Percentiles rank a stretch among this genome's conserved stretches.
phyloP scores from a whole-genome alignment of 371 early-diverging fungal genomes.

The Haplosporangium sp. region DNA sequence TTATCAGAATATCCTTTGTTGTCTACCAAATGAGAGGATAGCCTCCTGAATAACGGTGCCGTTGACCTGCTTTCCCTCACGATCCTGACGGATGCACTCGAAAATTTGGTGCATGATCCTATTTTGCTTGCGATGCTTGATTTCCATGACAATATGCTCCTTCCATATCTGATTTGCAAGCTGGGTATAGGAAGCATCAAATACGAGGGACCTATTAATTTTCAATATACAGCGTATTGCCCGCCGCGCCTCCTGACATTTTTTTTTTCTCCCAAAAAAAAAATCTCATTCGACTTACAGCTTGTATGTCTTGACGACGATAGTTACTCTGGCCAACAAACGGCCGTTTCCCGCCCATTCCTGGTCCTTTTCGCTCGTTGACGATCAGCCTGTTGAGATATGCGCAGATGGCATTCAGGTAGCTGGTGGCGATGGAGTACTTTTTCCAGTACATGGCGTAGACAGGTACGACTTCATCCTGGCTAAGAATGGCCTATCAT shows the following conservation, averaged over 20 bases:
- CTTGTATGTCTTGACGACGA: constrained; percentile 74
- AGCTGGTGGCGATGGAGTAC: constrained; percentile 73
- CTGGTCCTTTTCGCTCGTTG: constrained; percentile 40
- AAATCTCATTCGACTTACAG: constrained; percentile 57
- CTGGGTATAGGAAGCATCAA: constrained; percentile 36
- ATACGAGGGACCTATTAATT: no score
- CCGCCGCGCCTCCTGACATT: background rate
- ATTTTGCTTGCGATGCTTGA: constrained; percentile 73
- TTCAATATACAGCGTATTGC: background rate
- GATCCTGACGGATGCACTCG: constrained; percentile 74
- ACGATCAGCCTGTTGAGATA: constrained; percentile 77
- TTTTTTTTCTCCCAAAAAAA: no score
- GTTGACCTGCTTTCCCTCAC: constrained; percentile 75
- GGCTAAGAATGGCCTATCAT: constrained; percentile 64
- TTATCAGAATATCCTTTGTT: background rate
- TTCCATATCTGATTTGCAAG: constrained; percentile 83
- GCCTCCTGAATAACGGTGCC: constrained; percentile 67
- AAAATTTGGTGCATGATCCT: constrained; percentile 76
- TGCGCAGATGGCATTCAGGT: constrained; percentile 75
- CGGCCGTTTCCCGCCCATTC: constrained; percentile 54
- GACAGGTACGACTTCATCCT: constrained; percentile 76
- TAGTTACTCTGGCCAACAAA: constrained; percentile 64
- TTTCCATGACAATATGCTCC: constrained; percentile 69
- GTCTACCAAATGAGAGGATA: constrained; percentile 68
- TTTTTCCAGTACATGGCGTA: constrained; percentile 81